Base-by-base conservation (phyloP, 2,329 filamentous ascomycete species). In the Trichoderma sp. region DNA sequence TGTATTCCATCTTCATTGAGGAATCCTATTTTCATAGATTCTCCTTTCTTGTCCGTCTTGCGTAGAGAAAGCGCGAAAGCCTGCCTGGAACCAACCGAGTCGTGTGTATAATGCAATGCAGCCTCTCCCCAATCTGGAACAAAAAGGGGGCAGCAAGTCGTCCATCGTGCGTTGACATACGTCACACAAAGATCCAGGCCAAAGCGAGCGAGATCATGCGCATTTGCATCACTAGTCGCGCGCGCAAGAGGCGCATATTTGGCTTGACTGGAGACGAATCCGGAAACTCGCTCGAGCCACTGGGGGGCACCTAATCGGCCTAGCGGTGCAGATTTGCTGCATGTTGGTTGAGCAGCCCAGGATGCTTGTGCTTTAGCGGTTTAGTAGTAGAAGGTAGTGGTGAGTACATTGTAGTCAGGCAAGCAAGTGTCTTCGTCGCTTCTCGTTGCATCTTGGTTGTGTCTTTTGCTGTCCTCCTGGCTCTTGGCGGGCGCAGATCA, bases 101-200 rank as follows among this genome's bases (percentile, higher is more conserved):
- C 43, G n/a, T 46, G n/a, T 11, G 32, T 34, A 34, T n/a, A 46
- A 18, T 18, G 39, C 39, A 46, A 28, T 5, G 26, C 26, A 4
- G 39, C 43, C n/a, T n/a, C 18, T 5, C n/a, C 43, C 43, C n/a
- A 18, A 46, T 46, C 43, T 46, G 8, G 18, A 21, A 21, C 46
- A 49, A 24, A 49, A 16, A 11, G 21, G 21, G 21, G 7, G 16
- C 46, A 49, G 21, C 5, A 21, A 46, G 21, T 16, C 46, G 10
- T 13, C 46, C n/a, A 34, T 61, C 28, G 39, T 43, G 18, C 39
- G 39, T 18, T 18, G 6, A 43, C 32, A n/a, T 43, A 43, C 39
- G 59, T 61, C 59, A 61, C 59, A 51, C 59, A 51, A 51, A 16
- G 5, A 60, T 55, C 16, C n/a, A n/a, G n/a, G n/a, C n/a, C n/a